phyloP scores from a whole-genome alignment of 495 filamentous ascomycete genomes.

The Cercophora newfieldiana region DNA sequence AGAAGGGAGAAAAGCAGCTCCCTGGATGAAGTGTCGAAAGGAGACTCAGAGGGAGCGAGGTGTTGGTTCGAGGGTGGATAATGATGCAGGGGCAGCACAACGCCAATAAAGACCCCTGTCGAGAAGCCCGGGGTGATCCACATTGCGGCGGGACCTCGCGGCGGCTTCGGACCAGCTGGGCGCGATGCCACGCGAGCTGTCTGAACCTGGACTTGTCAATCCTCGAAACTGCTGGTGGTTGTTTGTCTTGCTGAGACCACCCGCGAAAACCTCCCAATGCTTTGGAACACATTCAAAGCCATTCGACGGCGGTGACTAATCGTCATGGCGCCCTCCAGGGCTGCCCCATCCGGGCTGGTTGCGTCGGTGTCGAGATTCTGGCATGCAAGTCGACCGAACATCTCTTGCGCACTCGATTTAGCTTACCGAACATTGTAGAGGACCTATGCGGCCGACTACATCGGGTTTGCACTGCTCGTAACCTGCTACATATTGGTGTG shows the following conservation, averaged over 20 bases:
- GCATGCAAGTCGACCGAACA: conserved; percentile 33
- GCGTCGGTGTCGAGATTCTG: conserved; percentile 53
- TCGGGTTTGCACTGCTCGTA: conserved; percentile 71
- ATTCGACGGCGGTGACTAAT: conserved; percentile 47
- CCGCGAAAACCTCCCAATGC: conserved; percentile 20
- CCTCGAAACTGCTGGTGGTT: not conserved
- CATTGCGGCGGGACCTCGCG: not conserved
- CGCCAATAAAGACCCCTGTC: not conserved
- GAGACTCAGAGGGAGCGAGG: not conserved
- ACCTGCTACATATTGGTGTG: conserved; percentile 65
- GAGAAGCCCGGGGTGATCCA: not conserved
- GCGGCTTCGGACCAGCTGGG: not conserved
- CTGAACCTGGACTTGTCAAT: not conserved
- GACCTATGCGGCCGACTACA: conserved; percentile 84
- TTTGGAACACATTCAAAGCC: conserved; percentile 34
- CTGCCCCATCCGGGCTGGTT: conserved; percentile 31
- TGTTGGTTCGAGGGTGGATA: not conserved
- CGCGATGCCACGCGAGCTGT: not conserved
- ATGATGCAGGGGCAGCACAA: not conserved
- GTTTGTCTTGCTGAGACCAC: not conserved
- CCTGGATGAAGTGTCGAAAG: not conserved
- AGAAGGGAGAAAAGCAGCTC: not conserved
- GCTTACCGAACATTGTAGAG: conserved; percentile 45
- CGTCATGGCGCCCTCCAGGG: conserved; percentile 37
- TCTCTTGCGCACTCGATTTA: not conserved